Percentiles rank a stretch among this genome's conserved stretches.
Conservation (phyloP, 2,329 filamentous ascomycete species). For the Aspergillus aculeatus region DNA sequence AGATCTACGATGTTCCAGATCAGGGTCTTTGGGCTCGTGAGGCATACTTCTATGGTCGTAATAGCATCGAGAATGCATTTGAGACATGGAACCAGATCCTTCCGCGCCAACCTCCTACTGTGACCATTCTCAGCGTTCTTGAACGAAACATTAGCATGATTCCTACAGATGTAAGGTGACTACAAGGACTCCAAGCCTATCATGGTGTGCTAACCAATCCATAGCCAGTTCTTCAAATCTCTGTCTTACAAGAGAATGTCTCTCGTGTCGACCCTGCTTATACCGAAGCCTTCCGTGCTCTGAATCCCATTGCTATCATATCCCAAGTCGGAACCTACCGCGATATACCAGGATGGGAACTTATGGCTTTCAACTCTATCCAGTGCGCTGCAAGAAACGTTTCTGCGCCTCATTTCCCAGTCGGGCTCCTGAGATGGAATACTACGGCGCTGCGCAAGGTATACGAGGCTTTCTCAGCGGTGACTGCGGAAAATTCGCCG, state of each 20-base stretch:
- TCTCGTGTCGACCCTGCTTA: neutral
- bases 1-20: constrained; percentile 43
- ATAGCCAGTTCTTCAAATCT: constrained; percentile 12
- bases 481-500: constrained; percentile 25
- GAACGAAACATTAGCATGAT: constrained; percentile 4
- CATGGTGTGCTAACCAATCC: neutral
- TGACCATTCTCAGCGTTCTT: constrained; percentile 10
- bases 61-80: constrained; percentile 10
- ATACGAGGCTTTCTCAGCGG: constrained; percentile 35
- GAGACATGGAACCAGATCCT: constrained; percentile 11
- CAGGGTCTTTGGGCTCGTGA: constrained; percentile 11
- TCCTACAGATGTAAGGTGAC: constrained; percentile 8
- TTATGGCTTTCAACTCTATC: constrained; percentile 32
- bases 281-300: constrained; percentile 30
- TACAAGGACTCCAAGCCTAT: neutral
- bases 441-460: constrained; percentile 30
- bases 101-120: constrained; percentile 9
- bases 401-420: constrained; percentile 41
- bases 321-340: constrained; percentile 39
- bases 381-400: constrained; percentile 40
- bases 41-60: constrained; percentile 5
- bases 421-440: constrained; percentile 41
- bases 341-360: constrained; percentile 44
- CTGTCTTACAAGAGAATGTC: constrained; percentile 10
- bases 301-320: constrained; percentile 34